Evolutionary conservation across 768 basidiomycete species (phyloP).

Genomic region (Boletus rubropictus): DNA sequence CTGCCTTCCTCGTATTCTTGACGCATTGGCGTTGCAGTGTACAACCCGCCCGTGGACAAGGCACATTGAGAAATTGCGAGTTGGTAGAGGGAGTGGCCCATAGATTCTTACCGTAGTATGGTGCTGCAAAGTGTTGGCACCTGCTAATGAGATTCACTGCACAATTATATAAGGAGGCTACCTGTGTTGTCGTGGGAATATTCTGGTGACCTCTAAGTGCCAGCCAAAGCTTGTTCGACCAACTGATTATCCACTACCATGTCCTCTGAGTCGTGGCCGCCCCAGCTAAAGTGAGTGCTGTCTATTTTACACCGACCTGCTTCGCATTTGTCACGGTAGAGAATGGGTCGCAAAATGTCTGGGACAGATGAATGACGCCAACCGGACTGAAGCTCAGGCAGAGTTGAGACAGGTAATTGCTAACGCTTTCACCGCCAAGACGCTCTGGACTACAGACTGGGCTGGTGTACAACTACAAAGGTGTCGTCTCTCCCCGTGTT

Average conservation of each 20-base stretch:
- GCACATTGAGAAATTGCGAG: conserved; percentile 22
- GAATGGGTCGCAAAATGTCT: conserved; percentile 94
- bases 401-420: conserved; percentile 97
- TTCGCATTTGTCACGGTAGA: conserved; percentile 40
- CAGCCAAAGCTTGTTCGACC: not conserved
- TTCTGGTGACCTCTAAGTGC: not conserved
- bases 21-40: conserved; percentile 26
- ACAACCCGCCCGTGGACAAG: conserved; percentile 35
- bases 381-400: conserved; percentile 81
- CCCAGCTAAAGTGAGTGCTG: conserved; percentile 60
- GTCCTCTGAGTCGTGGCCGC: conserved; percentile 79
- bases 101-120: conserved; percentile 27
- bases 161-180: not conserved
- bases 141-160: conserved; percentile 20
- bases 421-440: conserved; percentile 79
- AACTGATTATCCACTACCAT: conserved; percentile 32
- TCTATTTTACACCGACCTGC: not conserved
- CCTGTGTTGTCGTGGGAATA: conserved; percentile 20
- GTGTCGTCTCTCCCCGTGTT: conserved; percentile 34
- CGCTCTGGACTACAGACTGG: conserved; percentile 96
- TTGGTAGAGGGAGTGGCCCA: not conserved
- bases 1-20: not conserved
- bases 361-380: conserved; percentile 83
- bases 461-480: conserved; percentile 78
- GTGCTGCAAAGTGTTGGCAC: conserved; percentile 15